A percentile compares a stretch with the other conserved stretches of the same genome.
These are phyloP conservation scores for Crithidia acanthocephali DNA, from an alignment of 208 protist genomes.

Conservation along the genomic window DNA sequence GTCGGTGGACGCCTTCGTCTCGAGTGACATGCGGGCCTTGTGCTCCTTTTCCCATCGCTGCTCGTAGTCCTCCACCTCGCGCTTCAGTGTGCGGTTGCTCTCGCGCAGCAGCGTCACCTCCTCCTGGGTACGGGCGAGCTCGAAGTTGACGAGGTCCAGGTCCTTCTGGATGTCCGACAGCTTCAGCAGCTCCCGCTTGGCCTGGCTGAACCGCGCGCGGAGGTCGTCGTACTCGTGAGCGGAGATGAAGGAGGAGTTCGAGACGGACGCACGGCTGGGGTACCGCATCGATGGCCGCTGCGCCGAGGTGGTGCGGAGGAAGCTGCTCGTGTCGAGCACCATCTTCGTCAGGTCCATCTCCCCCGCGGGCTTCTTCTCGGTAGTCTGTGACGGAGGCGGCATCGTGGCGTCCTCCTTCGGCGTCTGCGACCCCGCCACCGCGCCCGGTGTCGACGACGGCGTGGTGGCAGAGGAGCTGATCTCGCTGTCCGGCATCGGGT, in stretches of 20 bases:
- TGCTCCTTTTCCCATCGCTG: slow-evolving; percentile 53
- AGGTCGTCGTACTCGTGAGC: slow-evolving; percentile 88
- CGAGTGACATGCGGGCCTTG: slow-evolving; percentile 50
- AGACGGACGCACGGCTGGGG: slow-evolving; percentile 55
- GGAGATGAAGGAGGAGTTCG: slow-evolving; percentile 66
- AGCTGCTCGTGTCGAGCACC: slow-evolving; percentile 50
- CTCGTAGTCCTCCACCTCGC: slow-evolving; percentile 59
- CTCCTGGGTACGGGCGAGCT: slow-evolving; percentile 69
- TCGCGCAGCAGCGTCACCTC: slow-evolving; percentile 63
- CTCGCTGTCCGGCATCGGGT: slow-evolving; percentile 63
- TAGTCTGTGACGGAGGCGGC: slow-evolving; percentile 5
- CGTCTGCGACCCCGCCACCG: not conserved
- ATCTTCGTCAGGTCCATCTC: slow-evolving; percentile 74
- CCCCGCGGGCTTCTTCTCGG: slow-evolving; percentile 19
- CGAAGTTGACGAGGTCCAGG: slow-evolving; percentile 77
- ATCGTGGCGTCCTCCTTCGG: slow-evolving; percentile 15
- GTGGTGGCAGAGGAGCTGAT: not conserved
- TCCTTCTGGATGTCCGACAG: slow-evolving; percentile 77
- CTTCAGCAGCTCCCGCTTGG: slow-evolving; percentile 80
- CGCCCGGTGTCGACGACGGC: not conserved
- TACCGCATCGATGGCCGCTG: slow-evolving; percentile 52
- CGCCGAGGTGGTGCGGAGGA: slow-evolving; percentile 35
- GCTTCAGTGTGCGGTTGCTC: slow-evolving; percentile 48
- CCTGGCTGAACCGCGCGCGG: slow-evolving; percentile 64
- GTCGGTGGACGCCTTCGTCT: slow-evolving; percentile 40